phyloP scores from a whole-genome alignment of 2,329 filamentous ascomycete species.

The Diplodia scrobiculata region DNA sequence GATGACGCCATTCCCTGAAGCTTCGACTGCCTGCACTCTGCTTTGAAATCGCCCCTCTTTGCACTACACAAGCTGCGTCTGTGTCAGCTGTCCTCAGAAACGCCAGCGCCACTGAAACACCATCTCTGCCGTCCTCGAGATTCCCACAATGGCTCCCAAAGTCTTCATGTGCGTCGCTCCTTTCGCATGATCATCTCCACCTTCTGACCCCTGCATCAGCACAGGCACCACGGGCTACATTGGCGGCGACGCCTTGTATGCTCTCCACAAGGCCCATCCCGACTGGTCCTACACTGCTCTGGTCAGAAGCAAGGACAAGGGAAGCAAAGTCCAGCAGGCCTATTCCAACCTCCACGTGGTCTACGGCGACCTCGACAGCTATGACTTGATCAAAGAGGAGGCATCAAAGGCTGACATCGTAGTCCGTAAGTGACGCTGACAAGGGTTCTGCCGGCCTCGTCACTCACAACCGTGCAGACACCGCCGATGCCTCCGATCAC shows the following conservation, averaged over 20 bases:
- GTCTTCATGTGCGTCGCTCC: slow-evolving; percentile 8
- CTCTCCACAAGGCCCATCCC: slow-evolving; percentile 17
- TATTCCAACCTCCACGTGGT: slow-evolving; percentile 25
- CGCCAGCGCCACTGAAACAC: not conserved
- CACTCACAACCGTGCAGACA: slow-evolving; percentile 32
- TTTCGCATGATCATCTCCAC: not conserved
- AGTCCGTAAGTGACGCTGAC: slow-evolving; percentile 33
- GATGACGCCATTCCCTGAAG: slow-evolving; percentile 5
- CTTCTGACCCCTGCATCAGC: not conserved
- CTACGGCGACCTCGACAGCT: slow-evolving; percentile 21
- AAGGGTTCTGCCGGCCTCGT: accelerated
- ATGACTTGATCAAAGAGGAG: slow-evolving; percentile 24
- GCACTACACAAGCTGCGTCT: not conserved
- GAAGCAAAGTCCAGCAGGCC: not conserved
- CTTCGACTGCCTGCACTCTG: not conserved
- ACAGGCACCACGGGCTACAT: slow-evolving; percentile 28
- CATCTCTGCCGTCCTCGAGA: no score
- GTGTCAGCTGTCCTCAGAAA: not conserved
- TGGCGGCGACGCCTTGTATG: slow-evolving; percentile 27
- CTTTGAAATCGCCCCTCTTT: not conserved
- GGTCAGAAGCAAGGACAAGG: slow-evolving; percentile 18
- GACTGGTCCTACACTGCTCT: slow-evolving; percentile 21
- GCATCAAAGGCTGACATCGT: slow-evolving; percentile 27
- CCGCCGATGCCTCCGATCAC: slow-evolving; percentile 39
- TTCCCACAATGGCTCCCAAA: not conserved